phyloP scores from a whole-genome alignment of 495 filamentous ascomycete species.

The Lichenothelia convexa region DNA sequence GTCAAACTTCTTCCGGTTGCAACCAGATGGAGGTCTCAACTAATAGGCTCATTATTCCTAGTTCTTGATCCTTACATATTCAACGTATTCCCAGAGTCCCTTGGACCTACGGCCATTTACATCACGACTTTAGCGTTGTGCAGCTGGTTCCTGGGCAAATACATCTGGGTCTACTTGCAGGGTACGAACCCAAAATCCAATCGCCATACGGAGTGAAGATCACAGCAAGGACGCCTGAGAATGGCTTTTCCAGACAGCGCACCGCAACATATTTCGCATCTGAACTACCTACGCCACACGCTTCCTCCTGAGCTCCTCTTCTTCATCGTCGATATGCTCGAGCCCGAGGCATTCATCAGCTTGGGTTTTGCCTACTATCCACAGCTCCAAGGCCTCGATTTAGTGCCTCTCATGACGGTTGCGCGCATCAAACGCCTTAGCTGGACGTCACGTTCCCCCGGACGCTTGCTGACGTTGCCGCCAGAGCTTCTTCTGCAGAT shows the following conservation, averaged over 20 bases:
- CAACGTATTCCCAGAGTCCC: constrained; percentile 24
- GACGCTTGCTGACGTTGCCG: constrained; percentile 5
- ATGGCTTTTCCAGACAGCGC: too few species aligned
- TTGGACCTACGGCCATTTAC: constrained; percentile 21
- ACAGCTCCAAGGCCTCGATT: constrained; percentile 14
- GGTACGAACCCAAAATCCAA: too few species aligned
- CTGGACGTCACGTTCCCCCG: background rate
- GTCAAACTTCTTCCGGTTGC: too few species aligned
- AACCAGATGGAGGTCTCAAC: too few species aligned
- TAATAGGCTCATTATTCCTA: too few species aligned
- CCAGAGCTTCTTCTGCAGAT: constrained; percentile 13
- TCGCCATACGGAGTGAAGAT: too few species aligned
- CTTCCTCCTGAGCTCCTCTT: constrained; percentile 24
- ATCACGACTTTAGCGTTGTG: constrained; percentile 16
- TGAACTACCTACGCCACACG: background rate
- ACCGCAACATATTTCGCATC: background rate
- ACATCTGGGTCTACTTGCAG: constrained; percentile 15
- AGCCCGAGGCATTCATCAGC: constrained; percentile 19
- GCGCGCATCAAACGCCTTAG: background rate
- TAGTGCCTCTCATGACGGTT: constrained; percentile 6
- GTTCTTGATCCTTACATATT: constrained; percentile 65
- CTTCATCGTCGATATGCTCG: constrained; percentile 20
- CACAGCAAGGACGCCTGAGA: too few species aligned
- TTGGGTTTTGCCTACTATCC: constrained; percentile 24
- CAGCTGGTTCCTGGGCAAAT: constrained; percentile 20